A percentile compares a stretch with the other conserved stretches of the same genome.
Evolutionary conservation across 1,139 yeast genomes (phyloP).

Genomic region (Candida gigantensis): DNA sequence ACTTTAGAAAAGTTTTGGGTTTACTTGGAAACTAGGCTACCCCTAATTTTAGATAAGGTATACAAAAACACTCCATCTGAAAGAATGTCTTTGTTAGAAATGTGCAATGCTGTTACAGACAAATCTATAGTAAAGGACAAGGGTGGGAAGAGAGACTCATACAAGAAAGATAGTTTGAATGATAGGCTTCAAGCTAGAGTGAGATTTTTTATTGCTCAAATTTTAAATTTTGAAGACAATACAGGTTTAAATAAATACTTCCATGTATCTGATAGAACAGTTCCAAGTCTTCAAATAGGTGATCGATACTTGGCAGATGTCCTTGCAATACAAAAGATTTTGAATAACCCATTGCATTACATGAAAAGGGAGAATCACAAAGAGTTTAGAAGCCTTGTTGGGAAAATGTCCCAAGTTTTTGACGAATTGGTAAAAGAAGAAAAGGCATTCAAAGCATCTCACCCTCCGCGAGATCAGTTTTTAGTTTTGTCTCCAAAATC

Average conservation of each 20-base stretch:
- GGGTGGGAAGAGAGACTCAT: slow-evolving; percentile 27
- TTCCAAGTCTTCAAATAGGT: slow-evolving; percentile 16
- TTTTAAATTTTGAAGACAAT: slow-evolving; percentile 44
- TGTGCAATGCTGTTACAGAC: slow-evolving; percentile 36
- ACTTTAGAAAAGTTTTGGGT: slow-evolving; percentile 35
- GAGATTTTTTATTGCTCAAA: slow-evolving; percentile 33
- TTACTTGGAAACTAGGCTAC: slow-evolving; percentile 36
- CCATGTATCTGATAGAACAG: slow-evolving; percentile 28
- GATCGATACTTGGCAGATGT: slow-evolving; percentile 37
- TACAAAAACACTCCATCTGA: slow-evolving; percentile 33
- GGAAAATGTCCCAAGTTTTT: slow-evolving; percentile 28
- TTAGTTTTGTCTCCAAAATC: slow-evolving; percentile 18
- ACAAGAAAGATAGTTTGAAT: slow-evolving; percentile 41
- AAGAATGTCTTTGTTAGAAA: slow-evolving; percentile 38
- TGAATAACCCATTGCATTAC: slow-evolving; percentile 39
- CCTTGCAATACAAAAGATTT: slow-evolving; percentile 30
- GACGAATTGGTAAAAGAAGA: slow-evolving; percentile 36
- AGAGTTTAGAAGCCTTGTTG: slow-evolving; percentile 24
- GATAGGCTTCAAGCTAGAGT: slow-evolving; percentile 41
- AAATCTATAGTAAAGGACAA: slow-evolving; percentile 20
- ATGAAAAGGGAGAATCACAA: slow-evolving; percentile 25
- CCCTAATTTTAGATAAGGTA: slow-evolving; percentile 21
- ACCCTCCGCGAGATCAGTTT: slow-evolving; percentile 21
- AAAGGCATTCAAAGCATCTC: slow-evolving; percentile 16
- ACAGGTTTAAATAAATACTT: slow-evolving; percentile 50